Evolutionary conservation across 2,329 filamentous ascomycete species (phyloP), one percentile per base, ranked within the genome.

Genomic region (Scytalidium lignicola): DNA sequence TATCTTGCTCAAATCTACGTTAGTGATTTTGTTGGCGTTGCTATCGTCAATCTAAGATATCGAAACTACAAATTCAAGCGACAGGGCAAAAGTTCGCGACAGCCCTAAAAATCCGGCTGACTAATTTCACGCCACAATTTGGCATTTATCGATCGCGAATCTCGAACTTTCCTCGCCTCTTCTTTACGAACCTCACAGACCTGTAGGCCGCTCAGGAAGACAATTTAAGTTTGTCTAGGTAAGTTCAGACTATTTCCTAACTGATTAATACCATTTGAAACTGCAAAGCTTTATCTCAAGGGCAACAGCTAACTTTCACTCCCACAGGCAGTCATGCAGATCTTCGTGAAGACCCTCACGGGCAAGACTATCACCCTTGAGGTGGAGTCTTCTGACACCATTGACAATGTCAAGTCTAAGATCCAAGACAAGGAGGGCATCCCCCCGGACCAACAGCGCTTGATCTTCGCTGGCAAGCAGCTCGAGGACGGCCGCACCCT

Each of bases 351-450:
- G 76, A 86, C 83, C 81, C 82, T 97, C 67, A 97, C 93, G 88
- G 93, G 93, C 72, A 97, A 97, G 88, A 97, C 93, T 73, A 97
- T 97, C 87, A 97, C 93, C 87, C 91, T 99, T 68, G 93, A 99
- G 90, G 93, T 97, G 79, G 93, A 97, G 86, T 96, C 90, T 68
- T 92, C 86, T 70, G 93, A 99, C 79, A 97, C 92, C 71, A 97
- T 99, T 78, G 93, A 97, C 85, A 97, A 97, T 86, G 93, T 99
- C 80, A 97, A 97, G 86, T 90, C 88, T 80, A 97, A 99, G 85
- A 83, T 83, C 66, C 78, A 85, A 90, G 93, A 97, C 85, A 99
- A 97, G 88, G 93, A 99, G 82, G 92, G 93, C 65, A 99, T 99
- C 63, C 93, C 93, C 70, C 92, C 93, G 44, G 93, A 97, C 80